Evolutionary conservation across 768 basidiomycete genomes (phyloP), one percentile per base, ranked within the genome.

Genomic region (Naganishia randhawae): DNA sequence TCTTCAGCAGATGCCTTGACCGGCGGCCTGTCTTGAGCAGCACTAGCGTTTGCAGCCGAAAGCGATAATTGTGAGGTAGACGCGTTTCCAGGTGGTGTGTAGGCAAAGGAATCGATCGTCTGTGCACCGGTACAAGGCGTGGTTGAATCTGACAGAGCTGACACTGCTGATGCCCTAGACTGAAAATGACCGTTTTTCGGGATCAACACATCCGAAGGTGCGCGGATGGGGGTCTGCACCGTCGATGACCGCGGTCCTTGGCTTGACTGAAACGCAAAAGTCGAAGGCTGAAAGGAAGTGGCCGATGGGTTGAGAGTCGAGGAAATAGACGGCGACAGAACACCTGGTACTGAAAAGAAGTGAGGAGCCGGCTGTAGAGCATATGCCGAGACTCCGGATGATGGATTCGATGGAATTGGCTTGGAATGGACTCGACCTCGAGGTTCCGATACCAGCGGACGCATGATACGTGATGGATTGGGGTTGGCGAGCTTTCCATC

Each of bases 401-500:
- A 22, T 22, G 45, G 19, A 11, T 48, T 48, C 8, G 45, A n/a
- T 48, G 45, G 25, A 48, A 22, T 22, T 6, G 7, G 19, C n/a
- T 48, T n/a, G 19, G 45, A 61, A 19, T 61, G 57, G 14, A 61
- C 57, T 7, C 57, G 37, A 42, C 33, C 57, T 7, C 57, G 57
- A 29, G 57, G 39, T 29, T 42, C 57, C 33, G 41, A 17, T 22
- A 22, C n/a, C n/a, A 48, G 7, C 7, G 45, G 13, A 11, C 25
- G 45, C 8, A 22, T 17, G 11, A 22, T 22, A 22, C n/a, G 45
- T 22, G 45, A 48, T 22, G 19, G 45, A 27, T 48, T 17, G 32
- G 39, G 42, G 1, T 32, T 22, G 6, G 17, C 27, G 19, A 45
- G 32, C 41, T 67, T 67, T 14, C 66, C 67, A 35, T 69, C 64